Conservation (phyloP, 768 basidiomycete species). For the Kondoa subrosea region DNA sequence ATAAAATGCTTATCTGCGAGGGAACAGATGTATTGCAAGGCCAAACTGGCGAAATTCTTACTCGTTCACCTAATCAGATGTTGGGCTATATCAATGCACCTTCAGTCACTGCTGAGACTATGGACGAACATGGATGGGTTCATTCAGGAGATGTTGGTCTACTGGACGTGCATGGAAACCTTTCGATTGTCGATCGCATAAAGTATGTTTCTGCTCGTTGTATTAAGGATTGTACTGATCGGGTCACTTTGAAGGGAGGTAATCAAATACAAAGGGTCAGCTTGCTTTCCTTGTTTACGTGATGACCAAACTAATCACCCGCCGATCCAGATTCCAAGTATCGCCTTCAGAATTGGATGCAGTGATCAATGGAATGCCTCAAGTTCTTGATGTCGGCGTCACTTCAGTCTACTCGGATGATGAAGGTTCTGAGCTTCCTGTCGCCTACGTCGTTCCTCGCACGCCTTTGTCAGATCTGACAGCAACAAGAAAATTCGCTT, state of each 20-base stretch:
- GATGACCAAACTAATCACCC: background rate
- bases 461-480: conserved; percentile 19
- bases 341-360: conserved; percentile 28
- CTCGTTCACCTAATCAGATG: conserved; percentile 21
- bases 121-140: conserved; percentile 25
- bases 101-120: conserved; percentile 23
- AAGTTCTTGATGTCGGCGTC: conserved; percentile 27
- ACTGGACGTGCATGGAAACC: conserved; percentile 20
- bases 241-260: conserved; percentile 21
- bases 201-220: background rate
- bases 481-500: conserved; percentile 18
- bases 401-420: conserved; percentile 25
- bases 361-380: conserved; percentile 21
- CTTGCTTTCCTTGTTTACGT: background rate
- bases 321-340: conserved; percentile 26
- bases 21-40: background rate
- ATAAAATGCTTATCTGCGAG: background rate
- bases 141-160: conserved; percentile 28
- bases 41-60: conserved; percentile 26
- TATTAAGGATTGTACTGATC: background rate
- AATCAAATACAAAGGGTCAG: conserved; percentile 29
- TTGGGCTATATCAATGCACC: conserved; percentile 28
- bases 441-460: conserved; percentile 28
- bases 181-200: conserved; percentile 22
- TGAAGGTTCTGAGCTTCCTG: conserved; percentile 27